A percentile compares a stretch with the other conserved stretches of the same genome.
Evolutionary conservation across 116 monocot genomes (phyloP).

Genomic region (Trichopus zeylanicus): DNA sequence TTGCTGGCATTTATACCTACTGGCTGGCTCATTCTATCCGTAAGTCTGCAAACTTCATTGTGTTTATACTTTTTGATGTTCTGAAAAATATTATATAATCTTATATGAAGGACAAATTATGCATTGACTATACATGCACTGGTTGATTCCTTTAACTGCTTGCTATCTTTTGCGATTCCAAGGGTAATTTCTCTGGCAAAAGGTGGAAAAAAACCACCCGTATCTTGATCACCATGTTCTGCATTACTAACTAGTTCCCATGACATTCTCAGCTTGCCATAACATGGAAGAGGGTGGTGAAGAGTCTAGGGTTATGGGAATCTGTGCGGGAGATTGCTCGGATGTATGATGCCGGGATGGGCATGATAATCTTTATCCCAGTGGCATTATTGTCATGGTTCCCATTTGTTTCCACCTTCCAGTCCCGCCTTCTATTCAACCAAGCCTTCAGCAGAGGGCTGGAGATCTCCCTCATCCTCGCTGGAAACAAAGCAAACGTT

Average conservation of each 20-base stretch:
- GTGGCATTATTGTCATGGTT: conserved; percentile 84
- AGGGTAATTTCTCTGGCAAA: no score
- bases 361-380: conserved; percentile 70
- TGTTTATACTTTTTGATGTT: background rate
- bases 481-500: conserved; percentile 94
- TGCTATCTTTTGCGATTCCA: no score
- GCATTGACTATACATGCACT: no score
- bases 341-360: conserved; percentile 94
- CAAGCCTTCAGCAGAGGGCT: conserved; percentile 91
- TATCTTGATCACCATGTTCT: no score
- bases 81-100: no score
- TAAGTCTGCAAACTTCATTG: conserved; percentile 29
- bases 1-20: conserved; percentile 71
- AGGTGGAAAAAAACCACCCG: no score
- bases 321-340: conserved; percentile 79
- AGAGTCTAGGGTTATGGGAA: conserved; percentile 52
- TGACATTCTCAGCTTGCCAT: conserved; percentile 54
- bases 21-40: conserved; percentile 71
- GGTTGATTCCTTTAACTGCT: no score
- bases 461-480: conserved; percentile 88
- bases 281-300: conserved; percentile 56
- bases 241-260: no score
- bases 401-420: conserved; percentile 88
- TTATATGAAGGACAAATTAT: no score
- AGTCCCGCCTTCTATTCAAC: conserved; percentile 85